phyloP scores from a whole-genome alignment of 2,329 filamentous ascomycete genomes.

The Seiridium cupressi region DNA sequence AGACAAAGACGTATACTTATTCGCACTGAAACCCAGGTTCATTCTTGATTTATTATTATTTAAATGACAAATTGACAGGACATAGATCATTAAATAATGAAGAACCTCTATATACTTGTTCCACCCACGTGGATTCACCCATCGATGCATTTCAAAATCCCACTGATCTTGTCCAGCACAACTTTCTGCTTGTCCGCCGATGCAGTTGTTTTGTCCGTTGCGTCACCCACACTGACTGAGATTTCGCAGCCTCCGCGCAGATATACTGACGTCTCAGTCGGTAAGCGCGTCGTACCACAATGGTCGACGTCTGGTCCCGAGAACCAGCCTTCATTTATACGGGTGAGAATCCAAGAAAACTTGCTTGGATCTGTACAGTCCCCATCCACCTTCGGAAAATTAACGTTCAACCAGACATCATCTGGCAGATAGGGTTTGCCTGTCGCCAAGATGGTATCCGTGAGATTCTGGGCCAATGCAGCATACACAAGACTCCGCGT shows the following conservation, averaged over 20 bases:
- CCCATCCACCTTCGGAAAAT: constrained; percentile 55
- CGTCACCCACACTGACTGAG: constrained; percentile 61
- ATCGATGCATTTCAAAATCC: constrained; percentile 43
- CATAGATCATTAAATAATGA: no score
- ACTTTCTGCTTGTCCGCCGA: constrained; percentile 46
- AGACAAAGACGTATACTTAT: no score
- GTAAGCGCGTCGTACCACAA: constrained; percentile 55
- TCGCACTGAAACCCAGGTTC: no score
- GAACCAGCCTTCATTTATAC: constrained; percentile 57
- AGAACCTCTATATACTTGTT: no score
- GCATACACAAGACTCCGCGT: constrained; percentile 60
- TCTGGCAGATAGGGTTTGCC: constrained; percentile 63
- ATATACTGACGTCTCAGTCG: constrained; percentile 56
- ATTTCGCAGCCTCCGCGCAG: constrained; percentile 54
- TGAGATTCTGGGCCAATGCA: constrained; percentile 58
- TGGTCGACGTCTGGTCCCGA: constrained; percentile 53
- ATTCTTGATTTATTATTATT: no score
- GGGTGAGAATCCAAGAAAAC: constrained; percentile 63
- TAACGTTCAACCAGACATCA: constrained; percentile 65
- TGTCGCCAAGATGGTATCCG: constrained; percentile 49
- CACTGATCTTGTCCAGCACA: constrained; percentile 49
- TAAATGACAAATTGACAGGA: no score
- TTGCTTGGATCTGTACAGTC: constrained; percentile 49
- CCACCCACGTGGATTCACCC: neutral
- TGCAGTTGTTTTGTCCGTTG: constrained; percentile 59